phyloP scores from a whole-genome alignment of 192 early-diverging fungal genomes.

The Obelidium mucronatum region DNA sequence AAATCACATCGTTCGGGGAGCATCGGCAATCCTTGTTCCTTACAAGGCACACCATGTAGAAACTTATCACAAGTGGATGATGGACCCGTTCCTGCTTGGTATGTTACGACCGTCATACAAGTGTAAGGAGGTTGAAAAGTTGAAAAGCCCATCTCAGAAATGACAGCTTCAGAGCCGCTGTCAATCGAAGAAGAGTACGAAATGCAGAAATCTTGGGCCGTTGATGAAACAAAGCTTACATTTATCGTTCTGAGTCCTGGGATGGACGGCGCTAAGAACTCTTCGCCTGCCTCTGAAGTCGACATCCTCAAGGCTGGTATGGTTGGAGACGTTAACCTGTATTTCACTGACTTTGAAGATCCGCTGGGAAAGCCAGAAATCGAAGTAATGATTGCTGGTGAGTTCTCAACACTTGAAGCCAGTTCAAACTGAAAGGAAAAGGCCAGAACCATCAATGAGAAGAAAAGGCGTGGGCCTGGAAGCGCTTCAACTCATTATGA shows the following conservation, averaged over 20 bases:
- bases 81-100: conserved; percentile 85
- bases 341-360: conserved; percentile 83
- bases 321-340: conserved; percentile 97
- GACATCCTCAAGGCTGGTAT: conserved; percentile 66
- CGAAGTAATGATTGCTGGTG: conserved; percentile 95
- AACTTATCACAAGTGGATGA: conserved; percentile 96
- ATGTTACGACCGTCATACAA: too few species aligned
- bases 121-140: too few species aligned
- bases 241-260: conserved; percentile 44
- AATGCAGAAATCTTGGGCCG: conserved; percentile 92
- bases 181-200: conserved; percentile 91
- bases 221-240: conserved; percentile 71
- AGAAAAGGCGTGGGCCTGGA: conserved; percentile 61
- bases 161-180: conserved; percentile 96
- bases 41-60: conserved; percentile 87
- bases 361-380: conserved; percentile 73
- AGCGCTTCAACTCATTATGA: conserved; percentile 69
- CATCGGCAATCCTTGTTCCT: conserved; percentile 76
- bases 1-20: conserved; percentile 45
- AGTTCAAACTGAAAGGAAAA: too few species aligned
- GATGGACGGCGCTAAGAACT: conserved; percentile 36
- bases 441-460: conserved; percentile 44
- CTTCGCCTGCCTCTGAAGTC: conserved; percentile 5
- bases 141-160: conserved; percentile 75
- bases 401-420: too few species aligned